Evolutionary conservation across 1,139 yeast genomes (phyloP).

Genomic region (Waltiozyma sp.): DNA sequence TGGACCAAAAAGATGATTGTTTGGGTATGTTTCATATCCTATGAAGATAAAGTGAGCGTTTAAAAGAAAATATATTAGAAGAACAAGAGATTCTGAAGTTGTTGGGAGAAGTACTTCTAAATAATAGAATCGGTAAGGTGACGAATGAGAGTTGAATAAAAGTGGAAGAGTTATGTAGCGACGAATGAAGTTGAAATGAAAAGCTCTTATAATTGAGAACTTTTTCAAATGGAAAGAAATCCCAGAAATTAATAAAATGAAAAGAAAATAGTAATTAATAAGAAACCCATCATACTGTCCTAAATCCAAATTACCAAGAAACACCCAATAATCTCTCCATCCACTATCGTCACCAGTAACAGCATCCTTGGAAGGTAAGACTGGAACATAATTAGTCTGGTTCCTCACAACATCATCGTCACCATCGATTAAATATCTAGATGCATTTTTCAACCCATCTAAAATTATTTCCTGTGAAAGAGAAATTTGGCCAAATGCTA

Average conservation of each 20-base stretch:
- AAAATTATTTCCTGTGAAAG: neutral
- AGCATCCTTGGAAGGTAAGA: neutral
- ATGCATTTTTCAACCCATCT: neutral
- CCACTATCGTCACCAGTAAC: neutral
- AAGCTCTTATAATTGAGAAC: neutral
- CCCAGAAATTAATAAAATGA: neutral
- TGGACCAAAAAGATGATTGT: slow-evolving; percentile 30
- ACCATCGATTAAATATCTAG: neutral
- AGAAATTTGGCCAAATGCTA: neutral
- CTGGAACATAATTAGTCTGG: neutral
- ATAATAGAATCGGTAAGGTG: neutral
- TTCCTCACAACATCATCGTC: neutral
- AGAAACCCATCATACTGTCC: neutral
- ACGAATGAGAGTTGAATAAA: neutral
- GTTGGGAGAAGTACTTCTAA: slow-evolving; percentile 33
- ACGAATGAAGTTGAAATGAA: neutral
- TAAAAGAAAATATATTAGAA: slow-evolving; percentile 31
- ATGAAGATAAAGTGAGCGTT: slow-evolving; percentile 24
- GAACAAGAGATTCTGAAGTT: slow-evolving; percentile 43
- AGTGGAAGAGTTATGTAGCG: neutral
- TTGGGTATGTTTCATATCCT: slow-evolving; percentile 28
- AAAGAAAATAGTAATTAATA: neutral
- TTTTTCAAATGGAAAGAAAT: neutral
- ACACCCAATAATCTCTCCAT: neutral
- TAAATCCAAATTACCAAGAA: neutral